Conservation (phyloP, 2,329 filamentous ascomycete genomes). For the Fusarium anguioides region DNA sequence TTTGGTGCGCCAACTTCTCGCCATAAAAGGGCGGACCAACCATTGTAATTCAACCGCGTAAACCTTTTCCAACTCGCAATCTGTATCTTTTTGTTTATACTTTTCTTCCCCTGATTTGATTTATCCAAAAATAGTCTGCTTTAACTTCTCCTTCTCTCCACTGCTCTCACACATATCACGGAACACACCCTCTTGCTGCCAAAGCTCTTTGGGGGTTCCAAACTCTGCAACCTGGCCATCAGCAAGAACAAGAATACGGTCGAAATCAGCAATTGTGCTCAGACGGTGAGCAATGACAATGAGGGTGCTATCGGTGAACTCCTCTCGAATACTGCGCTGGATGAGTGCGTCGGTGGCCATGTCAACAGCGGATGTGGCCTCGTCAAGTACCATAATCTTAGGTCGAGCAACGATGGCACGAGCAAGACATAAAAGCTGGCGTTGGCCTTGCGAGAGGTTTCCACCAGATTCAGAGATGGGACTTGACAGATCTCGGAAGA, state of each 20-base stretch:
- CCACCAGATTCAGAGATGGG: slow-evolving; percentile 77
- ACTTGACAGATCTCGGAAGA: slow-evolving; percentile 71
- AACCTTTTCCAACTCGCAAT: not conserved
- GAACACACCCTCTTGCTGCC: slow-evolving; percentile 67
- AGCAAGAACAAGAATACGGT: slow-evolving; percentile 76
- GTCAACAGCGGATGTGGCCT: slow-evolving; percentile 82
- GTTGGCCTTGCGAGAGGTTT: slow-evolving; percentile 80
- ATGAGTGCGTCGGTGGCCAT: slow-evolving; percentile 81
- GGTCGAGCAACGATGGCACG: slow-evolving; percentile 77
- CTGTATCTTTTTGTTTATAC: not conserved
- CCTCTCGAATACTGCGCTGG: slow-evolving; percentile 77
- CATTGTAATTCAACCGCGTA: not conserved
- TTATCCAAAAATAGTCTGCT: slow-evolving; percentile 56
- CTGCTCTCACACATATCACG: slow-evolving; percentile 72
- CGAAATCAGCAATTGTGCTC: slow-evolving; percentile 81
- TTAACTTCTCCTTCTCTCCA: slow-evolving; percentile 66
- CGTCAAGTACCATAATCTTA: slow-evolving; percentile 83
- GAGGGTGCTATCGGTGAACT: slow-evolving; percentile 75
- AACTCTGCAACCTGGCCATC: slow-evolving; percentile 76
- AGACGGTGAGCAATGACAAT: slow-evolving; percentile 81
- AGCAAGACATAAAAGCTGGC: slow-evolving; percentile 80
- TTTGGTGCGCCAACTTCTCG: not conserved
- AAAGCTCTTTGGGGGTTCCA: slow-evolving; percentile 71
- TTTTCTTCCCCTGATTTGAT: not conserved
- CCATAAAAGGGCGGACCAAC: not conserved